Conservation (phyloP, 441 rosid species). For the Populus hybrid region DNA sequence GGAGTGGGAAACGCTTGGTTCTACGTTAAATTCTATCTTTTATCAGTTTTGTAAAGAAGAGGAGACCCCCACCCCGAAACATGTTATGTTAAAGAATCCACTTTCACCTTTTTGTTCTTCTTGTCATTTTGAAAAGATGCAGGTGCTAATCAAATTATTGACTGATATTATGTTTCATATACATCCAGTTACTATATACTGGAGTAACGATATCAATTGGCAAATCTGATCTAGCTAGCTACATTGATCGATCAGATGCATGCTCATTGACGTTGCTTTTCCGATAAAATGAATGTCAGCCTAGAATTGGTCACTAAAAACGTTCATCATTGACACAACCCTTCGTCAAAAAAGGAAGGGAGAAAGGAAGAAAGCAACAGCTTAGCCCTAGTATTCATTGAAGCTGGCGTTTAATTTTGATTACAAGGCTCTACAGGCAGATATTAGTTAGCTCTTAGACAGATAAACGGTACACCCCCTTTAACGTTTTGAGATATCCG, state of each 20-base stretch:
- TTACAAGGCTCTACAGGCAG: not conserved
- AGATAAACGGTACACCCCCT: not conserved
- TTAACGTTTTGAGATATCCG: not conserved
- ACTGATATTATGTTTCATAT: not conserved
- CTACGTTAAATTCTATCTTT: constrained; percentile 1
- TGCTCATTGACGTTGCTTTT: not conserved
- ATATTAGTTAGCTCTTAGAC: too few species aligned
- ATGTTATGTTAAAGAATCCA: not conserved
- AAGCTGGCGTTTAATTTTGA: not conserved
- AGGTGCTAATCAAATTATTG: not conserved
- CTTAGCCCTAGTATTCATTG: not conserved
- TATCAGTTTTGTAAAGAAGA: not conserved
- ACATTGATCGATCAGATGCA: not conserved
- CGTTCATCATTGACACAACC: not conserved
- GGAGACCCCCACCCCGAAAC: not conserved
- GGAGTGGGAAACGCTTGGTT: not conserved
- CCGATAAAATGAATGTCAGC: not conserved
- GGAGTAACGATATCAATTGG: not conserved
- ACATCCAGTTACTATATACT: too few species aligned
- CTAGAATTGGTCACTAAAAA: not conserved
- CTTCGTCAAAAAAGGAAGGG: not conserved
- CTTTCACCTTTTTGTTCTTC: not conserved
- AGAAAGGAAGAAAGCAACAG: not conserved
- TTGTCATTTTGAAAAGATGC: not conserved
- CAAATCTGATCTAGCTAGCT: not conserved